phyloP scores from a whole-genome alignment of 2,329 filamentous ascomycete species.

The Cryphonectria carpinicola region DNA sequence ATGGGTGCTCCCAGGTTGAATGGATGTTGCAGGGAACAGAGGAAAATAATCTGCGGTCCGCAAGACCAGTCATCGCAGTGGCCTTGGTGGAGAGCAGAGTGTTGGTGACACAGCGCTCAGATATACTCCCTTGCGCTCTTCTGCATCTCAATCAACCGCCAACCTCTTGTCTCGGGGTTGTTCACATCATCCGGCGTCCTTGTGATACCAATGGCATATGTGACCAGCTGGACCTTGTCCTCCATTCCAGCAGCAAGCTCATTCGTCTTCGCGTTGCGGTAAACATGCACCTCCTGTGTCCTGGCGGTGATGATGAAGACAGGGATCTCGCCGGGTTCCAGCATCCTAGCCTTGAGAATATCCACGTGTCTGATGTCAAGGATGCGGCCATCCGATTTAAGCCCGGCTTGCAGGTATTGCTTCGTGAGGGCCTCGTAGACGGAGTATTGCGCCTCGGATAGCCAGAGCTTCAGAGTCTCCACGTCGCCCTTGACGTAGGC shows the following conservation, averaged over 20 bases:
- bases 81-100: background rate
- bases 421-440: slow-evolving; percentile 97
- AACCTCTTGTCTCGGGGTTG: slow-evolving; percentile 95
- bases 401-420: slow-evolving; percentile 90
- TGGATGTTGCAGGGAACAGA: background rate
- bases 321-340: slow-evolving; percentile 85
- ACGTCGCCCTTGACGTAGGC: slow-evolving; percentile 97
- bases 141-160: slow-evolving; percentile 97
- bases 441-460: slow-evolving; percentile 93
- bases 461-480: slow-evolving; percentile 89
- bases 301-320: slow-evolving; percentile 97
- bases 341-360: slow-evolving; percentile 76
- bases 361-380: slow-evolving; percentile 95
- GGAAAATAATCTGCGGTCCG: background rate
- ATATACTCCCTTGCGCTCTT: slow-evolving; percentile 93
- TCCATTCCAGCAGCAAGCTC: slow-evolving; percentile 96
- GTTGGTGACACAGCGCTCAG: slow-evolving; percentile 35
- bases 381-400: slow-evolving; percentile 94
- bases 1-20: background rate
- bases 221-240: slow-evolving; percentile 97
- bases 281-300: slow-evolving; percentile 97
- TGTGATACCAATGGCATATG: slow-evolving; percentile 96
- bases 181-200: slow-evolving; percentile 92
- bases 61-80: background rate
- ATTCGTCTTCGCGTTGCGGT: slow-evolving; percentile 86